Percentiles rank a stretch among this genome's conserved stretches.
phyloP scores from a whole-genome alignment of 2,329 filamentous ascomycete genomes.

The Berkeleyomyces rouxiae region DNA sequence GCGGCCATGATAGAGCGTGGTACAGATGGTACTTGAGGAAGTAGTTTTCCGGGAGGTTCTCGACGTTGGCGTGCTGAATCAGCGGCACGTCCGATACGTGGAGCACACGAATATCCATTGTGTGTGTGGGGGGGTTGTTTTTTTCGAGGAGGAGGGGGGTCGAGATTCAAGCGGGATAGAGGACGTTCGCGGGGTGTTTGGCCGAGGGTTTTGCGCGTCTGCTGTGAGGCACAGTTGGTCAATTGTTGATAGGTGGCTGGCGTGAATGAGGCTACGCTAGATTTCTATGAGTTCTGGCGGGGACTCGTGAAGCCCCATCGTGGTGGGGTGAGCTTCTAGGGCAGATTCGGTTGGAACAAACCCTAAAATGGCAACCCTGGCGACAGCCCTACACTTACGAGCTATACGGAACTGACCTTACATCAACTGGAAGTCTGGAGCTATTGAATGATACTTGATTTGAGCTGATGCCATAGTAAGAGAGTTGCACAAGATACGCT shows the following conservation, averaged over 20 bases:
- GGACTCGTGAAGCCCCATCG: not conserved
- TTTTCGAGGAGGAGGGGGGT: not conserved
- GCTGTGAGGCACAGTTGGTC: not conserved
- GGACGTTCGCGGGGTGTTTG: not conserved
- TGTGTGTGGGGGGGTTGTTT: not conserved
- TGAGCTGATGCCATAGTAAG: too few relatives aligned
- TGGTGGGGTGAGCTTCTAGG: conserved; percentile 4
- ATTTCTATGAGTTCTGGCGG: not conserved
- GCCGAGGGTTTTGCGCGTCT: not conserved
- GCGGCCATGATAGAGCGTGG: conserved; percentile 94
- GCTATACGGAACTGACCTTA: too few relatives aligned
- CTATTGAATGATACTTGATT: too few relatives aligned
- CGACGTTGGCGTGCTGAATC: conserved; percentile 96
- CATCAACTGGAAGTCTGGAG: too few relatives aligned
- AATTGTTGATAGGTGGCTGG: not conserved
- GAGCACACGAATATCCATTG: conserved; percentile 82
- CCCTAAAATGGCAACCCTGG: not conserved
- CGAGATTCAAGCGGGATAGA: not conserved
- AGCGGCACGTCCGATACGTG: conserved; percentile 70
- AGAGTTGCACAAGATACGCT: too few relatives aligned
- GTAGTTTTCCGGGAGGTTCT: conserved; percentile 98
- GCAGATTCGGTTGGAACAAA: not conserved
- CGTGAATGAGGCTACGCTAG: not conserved
- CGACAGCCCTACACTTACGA: not conserved
- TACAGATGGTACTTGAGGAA: conserved; percentile 99